Base-by-base conservation (phyloP, 306 rosid genomes). In the Quillaja saponaria region DNA sequence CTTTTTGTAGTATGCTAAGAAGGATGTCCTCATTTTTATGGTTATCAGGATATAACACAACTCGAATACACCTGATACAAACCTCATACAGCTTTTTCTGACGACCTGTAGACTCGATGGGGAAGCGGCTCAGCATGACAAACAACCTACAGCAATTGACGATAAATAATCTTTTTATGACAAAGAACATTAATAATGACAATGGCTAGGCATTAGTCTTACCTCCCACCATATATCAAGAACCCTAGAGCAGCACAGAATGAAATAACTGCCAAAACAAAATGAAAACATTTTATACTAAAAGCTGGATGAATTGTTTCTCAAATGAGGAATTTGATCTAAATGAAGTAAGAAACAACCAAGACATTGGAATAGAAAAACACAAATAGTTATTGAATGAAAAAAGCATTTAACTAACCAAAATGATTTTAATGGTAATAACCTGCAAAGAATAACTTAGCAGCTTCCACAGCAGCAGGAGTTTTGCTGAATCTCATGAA, bases 221-320 rank as follows among this genome's bases (percentile, higher is more conserved):
- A 85, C 96, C 96, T 88, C 71, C 96, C 96, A 61, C 96, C 96
- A 63, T 88, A 88, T 63, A 81, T 55, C 77, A 88, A 66, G 72
- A 88, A 88, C 65, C 86, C 91, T 37, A 85, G 76, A 64, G 90
- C 86, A 52, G 87, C 84, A 60, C 64, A 79, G 44, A 88, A 83
- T 56, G 90, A 85, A 65, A 68, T 71, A 54, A 73, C 96, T 88
- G 86, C 66, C 71, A 82, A 70, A 38, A n/a, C n/a, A 64, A 25
- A 38, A 15, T 57, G n/a, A 16, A 45, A 73, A 71, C 12, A 21
- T n/a, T n/a, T n/a, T n/a, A n/a, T n/a, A n/a, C n/a, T n/a, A n/a
- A n/a, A n/a, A n/a, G n/a, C n/a, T n/a, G n/a, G n/a, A n/a, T n/a
- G n/a, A n/a, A n/a, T n/a, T n/a, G n/a, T n/a, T n/a, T n/a, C n/a